phyloP scores from a whole-genome alignment of 768 basidiomycete species.

The Leccinum pellstonianum region DNA sequence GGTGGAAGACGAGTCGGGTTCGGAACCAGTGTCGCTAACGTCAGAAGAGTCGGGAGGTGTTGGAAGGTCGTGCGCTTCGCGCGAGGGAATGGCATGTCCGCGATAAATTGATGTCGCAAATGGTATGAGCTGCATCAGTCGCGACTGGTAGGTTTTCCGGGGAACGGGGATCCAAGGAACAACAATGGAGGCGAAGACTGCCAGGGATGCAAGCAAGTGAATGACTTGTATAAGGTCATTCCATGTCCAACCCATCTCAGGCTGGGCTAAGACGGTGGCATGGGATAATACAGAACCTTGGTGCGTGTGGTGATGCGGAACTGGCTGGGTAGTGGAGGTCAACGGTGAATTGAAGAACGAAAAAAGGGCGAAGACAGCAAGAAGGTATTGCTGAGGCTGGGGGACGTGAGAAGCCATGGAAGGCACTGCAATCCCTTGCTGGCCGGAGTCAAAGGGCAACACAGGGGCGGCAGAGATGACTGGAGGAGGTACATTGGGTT shows the following conservation, averaged over 20 bases:
- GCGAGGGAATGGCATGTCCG: conserved; percentile 1
- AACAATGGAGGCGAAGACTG: conserved; percentile 60
- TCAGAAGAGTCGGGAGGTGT: conserved; percentile 31
- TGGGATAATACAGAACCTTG: conserved; percentile 57
- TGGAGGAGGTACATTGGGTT: conserved; percentile 43
- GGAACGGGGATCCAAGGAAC: conserved; percentile 43
- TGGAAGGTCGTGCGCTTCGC: conserved; percentile 18
- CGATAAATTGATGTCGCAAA: conserved; percentile 18
- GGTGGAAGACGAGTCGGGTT: conserved; percentile 31
- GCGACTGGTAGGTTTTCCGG: conserved; percentile 19
- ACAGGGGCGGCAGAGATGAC: conserved; percentile 27
- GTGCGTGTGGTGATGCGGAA: conserved; percentile 46
- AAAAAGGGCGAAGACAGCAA: conserved; percentile 81
- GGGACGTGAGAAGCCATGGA: conserved; percentile 11
- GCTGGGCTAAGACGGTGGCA: conserved; percentile 20
- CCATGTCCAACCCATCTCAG: conserved; percentile 40
- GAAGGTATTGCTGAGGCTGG: conserved; percentile 61
- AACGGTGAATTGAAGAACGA: conserved; percentile 82
- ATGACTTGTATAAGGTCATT: conserved; percentile 57
- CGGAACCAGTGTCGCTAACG: conserved; percentile 27
- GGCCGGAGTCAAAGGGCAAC: conserved; percentile 14
- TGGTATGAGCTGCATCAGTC: conserved; percentile 28
- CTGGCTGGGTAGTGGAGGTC: conserved; percentile 39
- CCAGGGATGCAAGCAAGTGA: conserved; percentile 63
- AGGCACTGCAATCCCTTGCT: conserved; percentile 15